Base-by-base conservation (phyloP, 805 yeast species). In the Saturnispora serradocipensis region DNA sequence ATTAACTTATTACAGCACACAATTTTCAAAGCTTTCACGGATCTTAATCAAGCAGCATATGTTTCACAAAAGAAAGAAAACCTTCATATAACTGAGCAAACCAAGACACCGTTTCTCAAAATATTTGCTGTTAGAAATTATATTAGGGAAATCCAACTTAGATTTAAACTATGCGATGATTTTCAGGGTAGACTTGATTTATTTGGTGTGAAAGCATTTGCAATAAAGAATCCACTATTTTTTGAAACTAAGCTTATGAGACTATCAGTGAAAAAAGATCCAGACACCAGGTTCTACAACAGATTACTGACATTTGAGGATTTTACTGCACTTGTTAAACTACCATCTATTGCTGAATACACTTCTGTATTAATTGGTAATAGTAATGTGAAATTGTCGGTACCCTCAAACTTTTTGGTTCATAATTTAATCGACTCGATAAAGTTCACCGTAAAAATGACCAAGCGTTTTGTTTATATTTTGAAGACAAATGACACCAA, bases 391-490 rank as follows among this genome's bases (percentile, higher is more conserved):
- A 75, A 82, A 50, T 62, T 84, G 43, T 71, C 72, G 24, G 72
- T 88, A 48, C 97, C 97, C 0, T 79, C 84, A 63, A 80, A 81
- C 50, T 86, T 86, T 61, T 72, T 86, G 48, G 80, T 87, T 50
- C 87, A 86, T 67, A 77, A 82, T 24, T 75, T 90, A n/a, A 80
- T 90, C 59, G 97, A 90, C 59, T 86, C 86, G 59, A 68, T 86
- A 15, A 75, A 87, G 18, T 81, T 88, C 0, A 67, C 82, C 40
- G 72, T 74, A 48, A 90, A 90, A 63, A 75, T 88, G 0, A 63
- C 82, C 11, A 77, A 76, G 54, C 95, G 88, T 56, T 70, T 84
- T 55, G 61, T 67, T 27, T 71, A 72, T 51, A 77, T 82, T 18
- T 70, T 84, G 55, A 66, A 67, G 34, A 67, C 68, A 11, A 71